Evolutionary conservation across 1,284 basidiomycete species (phyloP), one percentile per base, ranked within the genome.

Genomic region (Rhodotorula sp.): DNA sequence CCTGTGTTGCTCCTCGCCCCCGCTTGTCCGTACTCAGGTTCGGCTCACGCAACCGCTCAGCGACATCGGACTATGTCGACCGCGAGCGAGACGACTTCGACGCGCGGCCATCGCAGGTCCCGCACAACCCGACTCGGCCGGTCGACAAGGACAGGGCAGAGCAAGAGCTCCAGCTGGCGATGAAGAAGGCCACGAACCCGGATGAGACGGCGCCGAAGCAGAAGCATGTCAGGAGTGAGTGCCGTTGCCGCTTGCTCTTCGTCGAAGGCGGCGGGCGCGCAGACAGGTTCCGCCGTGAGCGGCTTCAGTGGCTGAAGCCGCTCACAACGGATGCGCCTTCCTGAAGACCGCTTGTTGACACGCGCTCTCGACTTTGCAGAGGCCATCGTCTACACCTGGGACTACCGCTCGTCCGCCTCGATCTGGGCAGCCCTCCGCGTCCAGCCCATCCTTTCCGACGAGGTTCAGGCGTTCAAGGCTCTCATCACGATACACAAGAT

Each of bases 121-220:
- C 59, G 18, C 68, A 69, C 51, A 58, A 56, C 54, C 68, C 68
- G 37, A 96, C 94, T 40, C 87, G 94, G 69, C 94, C 94, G 26
- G 94, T 97, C 37, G 94, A 97, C 84, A 94, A 91, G 84, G 94
- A 96, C 79, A 95, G 93, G 84, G 92, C 92, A 58, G 94, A 97
- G 80, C 85, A 88, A 62, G 94, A 97, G 80, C 86, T 97, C 28
- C 87, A 88, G 7, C 84, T 94, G 57, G 93, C 94, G 79, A 94
- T 97, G 80, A 97, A 97, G 85, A 97, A 97, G 81, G 94, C 94
- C 4, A 96, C 93, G 3, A 93, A 87, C 78, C 84, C 92, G 53
- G 94, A 97, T 62, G 94, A 96, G 83, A 87, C 87, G 53, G 93
- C 94, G 7, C 91, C 90, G 65, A 96, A 97, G 81, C 93, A 96